Percentiles rank a stretch among this genome's conserved stretches.
phyloP scores from a whole-genome alignment of 192 early-diverging fungal species.

The Podila horticola region DNA sequence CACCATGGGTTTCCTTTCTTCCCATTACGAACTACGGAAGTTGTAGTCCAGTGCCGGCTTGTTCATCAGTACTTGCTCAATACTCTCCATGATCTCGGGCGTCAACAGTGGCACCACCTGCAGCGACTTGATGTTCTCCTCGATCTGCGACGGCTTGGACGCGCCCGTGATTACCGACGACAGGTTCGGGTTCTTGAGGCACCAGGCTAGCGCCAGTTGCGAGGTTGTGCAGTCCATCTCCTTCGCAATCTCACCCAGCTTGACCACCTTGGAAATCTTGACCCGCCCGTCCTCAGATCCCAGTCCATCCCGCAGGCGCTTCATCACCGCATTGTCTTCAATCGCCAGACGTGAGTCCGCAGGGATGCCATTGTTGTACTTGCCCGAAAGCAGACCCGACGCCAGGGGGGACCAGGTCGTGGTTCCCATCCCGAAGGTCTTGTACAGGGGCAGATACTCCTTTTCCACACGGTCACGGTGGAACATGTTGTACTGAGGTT shows the following conservation, averaged over 20 bases:
- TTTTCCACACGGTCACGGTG: slow-evolving; percentile 80
- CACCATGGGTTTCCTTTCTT: no score
- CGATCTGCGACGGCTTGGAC: slow-evolving; percentile 71
- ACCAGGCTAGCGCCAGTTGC: slow-evolving; percentile 47
- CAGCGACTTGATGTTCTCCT: slow-evolving; percentile 78
- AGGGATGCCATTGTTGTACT: slow-evolving; percentile 80
- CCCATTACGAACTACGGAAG: slow-evolving; percentile 57
- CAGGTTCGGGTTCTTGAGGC: slow-evolving; percentile 70
- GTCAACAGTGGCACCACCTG: slow-evolving; percentile 69
- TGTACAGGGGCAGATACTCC: slow-evolving; percentile 78
- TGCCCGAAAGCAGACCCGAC: slow-evolving; percentile 63
- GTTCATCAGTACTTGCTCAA: slow-evolving; percentile 78
- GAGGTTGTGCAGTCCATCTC: slow-evolving; percentile 35
- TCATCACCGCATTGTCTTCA: slow-evolving; percentile 67
- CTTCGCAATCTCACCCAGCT: slow-evolving; percentile 29
- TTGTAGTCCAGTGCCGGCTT: slow-evolving; percentile 67
- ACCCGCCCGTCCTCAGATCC: slow-evolving; percentile 71
- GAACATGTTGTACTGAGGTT: slow-evolving; percentile 90
- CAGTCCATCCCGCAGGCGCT: slow-evolving; percentile 60
- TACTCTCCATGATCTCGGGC: slow-evolving; percentile 70
- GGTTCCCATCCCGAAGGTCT: slow-evolving; percentile 73
- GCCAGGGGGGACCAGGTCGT: slow-evolving; percentile 80
- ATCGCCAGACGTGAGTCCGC: slow-evolving; percentile 72
- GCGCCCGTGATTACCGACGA: slow-evolving; percentile 76
- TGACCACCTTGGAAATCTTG: slow-evolving; percentile 73